Evolutionary conservation across 352 stramenopile genomes (phyloP).

Genomic region (Lagenidium giganteum): DNA sequence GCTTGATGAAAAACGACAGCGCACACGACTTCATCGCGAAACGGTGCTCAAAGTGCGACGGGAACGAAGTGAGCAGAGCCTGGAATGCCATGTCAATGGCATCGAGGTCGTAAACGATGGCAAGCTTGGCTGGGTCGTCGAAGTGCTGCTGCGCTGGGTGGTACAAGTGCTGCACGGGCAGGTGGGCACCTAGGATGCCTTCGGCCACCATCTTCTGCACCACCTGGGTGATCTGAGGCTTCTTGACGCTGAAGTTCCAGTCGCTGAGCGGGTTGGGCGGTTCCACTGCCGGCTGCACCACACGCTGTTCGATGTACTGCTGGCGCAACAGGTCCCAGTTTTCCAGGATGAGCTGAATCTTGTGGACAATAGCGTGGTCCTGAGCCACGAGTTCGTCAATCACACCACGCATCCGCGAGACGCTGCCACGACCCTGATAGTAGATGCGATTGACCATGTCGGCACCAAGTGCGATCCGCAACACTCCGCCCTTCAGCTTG

Average conservation of each 20-base stretch:
- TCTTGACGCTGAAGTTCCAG: slow-evolving; percentile 60
- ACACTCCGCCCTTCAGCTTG: slow-evolving; percentile 38
- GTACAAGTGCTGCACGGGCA: slow-evolving; percentile 3
- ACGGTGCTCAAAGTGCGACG: slow-evolving; percentile 70
- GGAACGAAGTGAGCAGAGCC: slow-evolving; percentile 56
- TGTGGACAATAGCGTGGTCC: slow-evolving; percentile 37
- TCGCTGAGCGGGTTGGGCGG: slow-evolving; percentile 33
- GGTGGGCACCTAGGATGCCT: slow-evolving; percentile 17
- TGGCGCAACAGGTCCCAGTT: slow-evolving; percentile 47
- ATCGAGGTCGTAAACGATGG: slow-evolving; percentile 74
- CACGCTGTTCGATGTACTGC: slow-evolving; percentile 36
- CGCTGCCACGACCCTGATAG: slow-evolving; percentile 23
- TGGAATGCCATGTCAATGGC: slow-evolving; percentile 72
- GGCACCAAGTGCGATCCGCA: slow-evolving; percentile 69
- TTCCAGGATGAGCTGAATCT: slow-evolving; percentile 44
- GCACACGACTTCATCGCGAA: slow-evolving; percentile 85
- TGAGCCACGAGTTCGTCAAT: slow-evolving; percentile 29
- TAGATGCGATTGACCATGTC: slow-evolving; percentile 72
- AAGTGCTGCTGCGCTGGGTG: slow-evolving; percentile 6
- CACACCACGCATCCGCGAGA: slow-evolving; percentile 19
- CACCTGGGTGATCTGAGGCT: slow-evolving; percentile 30
- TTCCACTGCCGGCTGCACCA: slow-evolving; percentile 19
- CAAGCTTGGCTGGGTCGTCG: slow-evolving; percentile 38
- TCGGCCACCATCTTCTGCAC: slow-evolving; percentile 38
- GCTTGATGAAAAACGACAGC: slow-evolving; percentile 67